Evolutionary conservation across 768 basidiomycete genomes (phyloP), one percentile per base, ranked within the genome.

Genomic region (Mrakia hoshinonis): DNA sequence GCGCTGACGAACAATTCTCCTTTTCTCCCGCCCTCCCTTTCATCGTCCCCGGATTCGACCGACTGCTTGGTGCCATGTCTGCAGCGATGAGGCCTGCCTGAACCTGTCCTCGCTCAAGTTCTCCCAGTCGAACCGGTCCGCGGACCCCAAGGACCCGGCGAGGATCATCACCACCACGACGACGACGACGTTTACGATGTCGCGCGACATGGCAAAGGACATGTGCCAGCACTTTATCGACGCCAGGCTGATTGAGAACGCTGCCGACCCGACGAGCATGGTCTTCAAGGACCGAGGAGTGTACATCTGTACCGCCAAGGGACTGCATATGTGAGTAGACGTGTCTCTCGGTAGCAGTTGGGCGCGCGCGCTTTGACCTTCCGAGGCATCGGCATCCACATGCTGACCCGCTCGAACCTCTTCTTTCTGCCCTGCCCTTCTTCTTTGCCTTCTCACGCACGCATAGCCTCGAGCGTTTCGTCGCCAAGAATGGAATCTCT

Each of bases 161-260:
- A 89, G 96, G 78, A 92, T 99, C 81, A 90, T 99, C 79, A 99
- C 96, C 77, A 99, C 96, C 0, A 99, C 96, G 0, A 99, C 96
- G 7, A 98, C 96, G 6, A 99, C 96, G 52, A 99, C 96, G 43
- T 99, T 99, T 83, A 92, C 92, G 73, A 98, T 99, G 96, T 92
- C 92, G 75, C 89, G 96, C 76, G 96, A 99, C 55, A 98, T 99
- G 91, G 96, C 96, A 74, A 98, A 97, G 82, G 92, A 92, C 43
- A 98, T 99, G 89, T 91, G 92, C 82, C 96, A 99, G 81, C 93
- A 98, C 79, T 98, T 98, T 79, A 96, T 99, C 92, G 96, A 98
- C 75, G 93, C 96, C 70, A 91, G 93, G 74, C 84, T 98, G 74
- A 93, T 98, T 75, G 94, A 97, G 81, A 97, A 97, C 79, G 95